Conservation (phyloP, 2,329 filamentous ascomycete species). For the Lomentospora prolificans region DNA sequence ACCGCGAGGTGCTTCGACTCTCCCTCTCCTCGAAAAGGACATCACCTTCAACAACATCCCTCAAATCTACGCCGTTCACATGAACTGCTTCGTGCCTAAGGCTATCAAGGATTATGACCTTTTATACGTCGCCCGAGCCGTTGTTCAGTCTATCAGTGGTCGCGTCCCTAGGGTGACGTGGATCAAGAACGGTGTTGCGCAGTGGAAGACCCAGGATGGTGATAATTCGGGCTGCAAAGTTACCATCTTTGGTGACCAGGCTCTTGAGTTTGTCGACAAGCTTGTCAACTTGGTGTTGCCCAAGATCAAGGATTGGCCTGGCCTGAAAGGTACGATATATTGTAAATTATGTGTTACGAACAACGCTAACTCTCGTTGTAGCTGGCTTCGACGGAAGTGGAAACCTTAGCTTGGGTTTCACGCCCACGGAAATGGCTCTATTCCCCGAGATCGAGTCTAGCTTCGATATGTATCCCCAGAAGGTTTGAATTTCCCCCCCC, state of each 20-base stretch:
- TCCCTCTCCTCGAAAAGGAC: conserved; percentile 62
- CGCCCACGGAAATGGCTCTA: conserved; percentile 61
- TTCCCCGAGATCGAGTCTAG: conserved; percentile 95
- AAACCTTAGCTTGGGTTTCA: conserved; percentile 77
- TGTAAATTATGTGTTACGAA: background rate
- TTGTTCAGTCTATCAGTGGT: conserved; percentile 77
- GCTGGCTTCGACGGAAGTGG: conserved; percentile 75
- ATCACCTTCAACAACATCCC: conserved; percentile 80
- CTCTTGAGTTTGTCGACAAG: conserved; percentile 87
- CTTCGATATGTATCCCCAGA: conserved; percentile 47
- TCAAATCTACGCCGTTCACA: conserved; percentile 66
- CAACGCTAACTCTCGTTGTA: background rate
- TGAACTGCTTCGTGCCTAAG: conserved; percentile 65
- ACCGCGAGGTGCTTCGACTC: conserved; percentile 63
- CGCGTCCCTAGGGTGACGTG: conserved; percentile 61
- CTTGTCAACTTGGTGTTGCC: conserved; percentile 83
- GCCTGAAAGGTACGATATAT: conserved; percentile 33
- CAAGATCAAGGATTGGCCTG: conserved; percentile 91
- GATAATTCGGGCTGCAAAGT: conserved; percentile 68
- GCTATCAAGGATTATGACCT: conserved; percentile 62
- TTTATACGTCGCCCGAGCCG: conserved; percentile 74
- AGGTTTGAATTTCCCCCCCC: background rate
- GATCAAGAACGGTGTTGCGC: conserved; percentile 58
- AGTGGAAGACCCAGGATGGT: conserved; percentile 65
- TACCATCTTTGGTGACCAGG: conserved; percentile 67